Base-by-base conservation (phyloP, 805 yeast genomes). In the Saccharomycopsis sp. region DNA sequence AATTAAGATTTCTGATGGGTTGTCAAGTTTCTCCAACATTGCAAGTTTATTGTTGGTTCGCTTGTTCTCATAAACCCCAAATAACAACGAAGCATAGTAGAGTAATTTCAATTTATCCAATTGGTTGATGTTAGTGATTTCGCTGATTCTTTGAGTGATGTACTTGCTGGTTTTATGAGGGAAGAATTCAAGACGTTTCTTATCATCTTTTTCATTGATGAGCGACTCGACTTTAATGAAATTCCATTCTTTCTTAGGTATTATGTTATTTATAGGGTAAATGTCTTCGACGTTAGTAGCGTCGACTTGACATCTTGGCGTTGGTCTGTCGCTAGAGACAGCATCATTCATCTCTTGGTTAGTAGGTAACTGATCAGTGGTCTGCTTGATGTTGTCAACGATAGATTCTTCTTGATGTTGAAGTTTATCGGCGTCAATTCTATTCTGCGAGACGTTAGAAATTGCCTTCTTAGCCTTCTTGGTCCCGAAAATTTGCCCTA, bases 401-500 rank as follows among this genome's bases (percentile, higher is more conserved):
- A 90, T 89, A 55, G 85, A 93, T 48, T 77, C 62, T 59, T 90
- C 93, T 41, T 79, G 68, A 48, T 74, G 82, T 45, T 75, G 83
- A 53, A 93, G 73, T 62, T 79, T 76, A 42, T 78, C 94, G 2
- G 96, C 74, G 60, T 93, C 97, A 58, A 93, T 80, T 56, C 84
- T 74, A 65, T 93, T 93, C 62, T 83, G 78, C 57, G 81, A 93
- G 56, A 79, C 64, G 59, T 82, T 90, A 41, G 75, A 67, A 57
- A 93, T 84, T 28, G 95, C 95, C 55, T 86, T 83, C 68, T 87
- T 90, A 51, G 97, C 97, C 67, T 80, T 89, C 67, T 85, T 89
- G 47, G 98, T 90, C 72, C 98, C 98, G 56, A 93, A 93, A 2
- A 93, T 94, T 64, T 87, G 90, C 58, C 98, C 98, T 58, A 93